Percentiles rank a stretch among this genome's conserved stretches.
These are phyloP conservation scores for Neospermospora avenae DNA, from an alignment of 2,329 filamentous ascomycete genomes.

Conservation along the genomic window DNA sequence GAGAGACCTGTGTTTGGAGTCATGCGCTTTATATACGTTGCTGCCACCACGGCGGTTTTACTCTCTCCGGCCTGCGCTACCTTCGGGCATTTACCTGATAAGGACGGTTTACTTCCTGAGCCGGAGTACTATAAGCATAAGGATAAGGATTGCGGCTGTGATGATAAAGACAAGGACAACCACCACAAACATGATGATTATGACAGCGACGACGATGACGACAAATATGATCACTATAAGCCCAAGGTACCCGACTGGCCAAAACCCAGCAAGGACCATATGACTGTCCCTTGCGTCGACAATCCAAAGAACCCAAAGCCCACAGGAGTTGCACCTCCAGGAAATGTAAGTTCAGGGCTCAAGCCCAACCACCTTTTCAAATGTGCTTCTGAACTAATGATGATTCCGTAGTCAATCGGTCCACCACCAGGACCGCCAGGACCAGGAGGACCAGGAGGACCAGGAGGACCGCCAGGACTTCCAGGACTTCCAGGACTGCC, in stretches of 20 bases:
- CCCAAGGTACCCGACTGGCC: not conserved
- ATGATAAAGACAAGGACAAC: not conserved
- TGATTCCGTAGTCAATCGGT: not conserved
- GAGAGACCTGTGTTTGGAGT: not conserved
- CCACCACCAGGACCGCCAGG: no score
- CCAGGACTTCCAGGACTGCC: no score
- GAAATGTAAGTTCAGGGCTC: not conserved
- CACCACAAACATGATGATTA: not conserved
- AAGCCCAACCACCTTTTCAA: not conserved
- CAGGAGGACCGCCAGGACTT: no score
- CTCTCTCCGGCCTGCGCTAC: not conserved
- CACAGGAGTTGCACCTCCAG: not conserved
- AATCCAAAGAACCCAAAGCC: not conserved
- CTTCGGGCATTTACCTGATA: not conserved
- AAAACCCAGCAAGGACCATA: not conserved
- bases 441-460: no score
- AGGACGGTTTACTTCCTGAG: not conserved
- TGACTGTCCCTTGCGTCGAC: not conserved
- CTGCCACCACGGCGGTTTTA: not conserved
- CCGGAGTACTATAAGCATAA: no score
- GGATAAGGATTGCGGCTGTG: no score
- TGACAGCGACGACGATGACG: not conserved
- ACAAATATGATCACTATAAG: not conserved
- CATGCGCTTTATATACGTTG: constrained; percentile 1
- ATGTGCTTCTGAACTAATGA: not conserved